Base-by-base conservation (phyloP, 257 asterid species). In the Euphrasia confusa region DNA sequence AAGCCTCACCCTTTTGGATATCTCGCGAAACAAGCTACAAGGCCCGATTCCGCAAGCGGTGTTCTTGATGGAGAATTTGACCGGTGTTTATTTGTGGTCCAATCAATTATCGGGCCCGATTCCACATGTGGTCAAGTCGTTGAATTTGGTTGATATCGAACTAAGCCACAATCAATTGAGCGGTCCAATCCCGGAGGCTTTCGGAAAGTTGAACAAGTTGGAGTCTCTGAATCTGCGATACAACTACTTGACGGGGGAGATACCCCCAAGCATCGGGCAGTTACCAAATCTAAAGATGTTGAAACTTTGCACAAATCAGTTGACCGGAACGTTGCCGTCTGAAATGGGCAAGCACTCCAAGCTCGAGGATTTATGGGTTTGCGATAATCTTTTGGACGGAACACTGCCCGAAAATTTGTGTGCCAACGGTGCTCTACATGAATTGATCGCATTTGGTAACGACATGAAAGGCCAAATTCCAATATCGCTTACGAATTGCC, bases 311-410 rank as follows among this genome's bases (percentile, higher is more conserved):
- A 66, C 63, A 18, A 91, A 91, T 13, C 79, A 73, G 24, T 40
- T 91, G 64, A 82, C 69, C 49, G 96, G 98, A 5, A 39, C 15
- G 11, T 53, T 91, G 56, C 98, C 98, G 4, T 80, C 83, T 14
- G 83, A 75, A 15, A 27, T 88, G 57, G 98, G 98, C 42, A 74
- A 60, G 39, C 75, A 81, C 71, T 91, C 94, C 0, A 75, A 58
- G 37, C 95, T 91, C 24, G 82, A 76, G 67, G 72, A 69, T 4
- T 75, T 91, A 35, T 95, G 88, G 68, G 90, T 88, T 68, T 79
- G 83, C 30, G 66, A 79, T 12, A 91, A 91, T 58, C 75, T 52
- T 2, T 84, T 91, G 80, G 78, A 64, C 10, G 96, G 96, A 28
- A 78, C 21, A 27, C 37, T 91, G 49, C 98, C 98, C 32, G 90